A percentile compares a stretch with the other conserved stretches of the same genome.
These are phyloP conservation scores for Dioscorea alata DNA, from an alignment of 106 monocot genomes.

Conservation along the genomic window DNA sequence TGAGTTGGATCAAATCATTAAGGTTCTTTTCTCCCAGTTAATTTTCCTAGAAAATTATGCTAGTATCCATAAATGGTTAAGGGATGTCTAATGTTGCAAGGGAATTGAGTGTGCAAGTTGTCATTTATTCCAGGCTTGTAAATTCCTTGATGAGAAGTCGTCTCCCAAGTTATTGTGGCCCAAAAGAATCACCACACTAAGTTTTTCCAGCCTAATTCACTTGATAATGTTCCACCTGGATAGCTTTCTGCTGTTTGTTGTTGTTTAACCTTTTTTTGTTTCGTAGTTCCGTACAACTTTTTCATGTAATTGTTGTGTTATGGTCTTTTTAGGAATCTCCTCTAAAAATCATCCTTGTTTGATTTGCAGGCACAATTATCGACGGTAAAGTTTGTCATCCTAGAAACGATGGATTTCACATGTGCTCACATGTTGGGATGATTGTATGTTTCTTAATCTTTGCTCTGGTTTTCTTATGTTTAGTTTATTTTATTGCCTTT, in stretches of 20 bases:
- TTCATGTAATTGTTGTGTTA: too few relatives aligned
- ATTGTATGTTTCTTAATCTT: slow-evolving; percentile 50
- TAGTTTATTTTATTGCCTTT: neutral
- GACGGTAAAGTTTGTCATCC: slow-evolving; percentile 86
- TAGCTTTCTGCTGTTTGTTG: neutral
- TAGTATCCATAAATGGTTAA: too few relatives aligned
- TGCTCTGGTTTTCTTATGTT: neutral
- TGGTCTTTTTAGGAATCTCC: too few relatives aligned
- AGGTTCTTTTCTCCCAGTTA: slow-evolving; percentile 37
- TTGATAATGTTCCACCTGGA: slow-evolving; percentile 96
- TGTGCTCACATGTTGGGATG: slow-evolving; percentile 93
- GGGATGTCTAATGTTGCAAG: too few relatives aligned
- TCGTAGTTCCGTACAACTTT: too few relatives aligned
- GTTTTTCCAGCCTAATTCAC: slow-evolving; percentile 54
- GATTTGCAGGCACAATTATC: slow-evolving; percentile 75
- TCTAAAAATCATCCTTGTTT: neutral
- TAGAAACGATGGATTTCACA: slow-evolving; percentile 83
- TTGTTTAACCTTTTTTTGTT: too few relatives aligned
- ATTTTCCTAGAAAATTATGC: too few relatives aligned
- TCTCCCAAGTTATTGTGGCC: slow-evolving; percentile 74
- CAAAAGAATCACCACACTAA: slow-evolving; percentile 98
- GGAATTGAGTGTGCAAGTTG: neutral
- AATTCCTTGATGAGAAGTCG: slow-evolving; percentile 76
- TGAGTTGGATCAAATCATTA: slow-evolving; percentile 89
- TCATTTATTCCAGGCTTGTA: slow-evolving; percentile 64